Conservation (phyloP, 2,329 filamentous ascomycete species). For the Aspergillus fumigatiaffinis region DNA sequence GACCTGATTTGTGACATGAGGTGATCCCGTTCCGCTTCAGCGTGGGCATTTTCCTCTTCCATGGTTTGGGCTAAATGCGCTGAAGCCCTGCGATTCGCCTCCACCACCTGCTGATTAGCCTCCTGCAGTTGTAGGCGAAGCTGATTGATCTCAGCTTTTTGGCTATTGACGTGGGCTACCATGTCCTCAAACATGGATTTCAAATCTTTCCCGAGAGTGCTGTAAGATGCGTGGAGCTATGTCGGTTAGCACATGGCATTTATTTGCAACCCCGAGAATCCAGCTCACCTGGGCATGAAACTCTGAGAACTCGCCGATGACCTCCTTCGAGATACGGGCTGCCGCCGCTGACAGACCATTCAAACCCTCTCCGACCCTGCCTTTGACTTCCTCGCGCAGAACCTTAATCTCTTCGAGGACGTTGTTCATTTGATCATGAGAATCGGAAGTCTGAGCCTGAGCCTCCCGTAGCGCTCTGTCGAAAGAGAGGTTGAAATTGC, state of each 20-base stretch:
- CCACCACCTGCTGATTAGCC: constrained; percentile 64
- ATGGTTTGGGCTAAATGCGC: constrained; percentile 64
- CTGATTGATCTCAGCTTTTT: constrained; percentile 70
- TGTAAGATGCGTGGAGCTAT: constrained; percentile 79
- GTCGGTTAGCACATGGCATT: constrained; percentile 13
- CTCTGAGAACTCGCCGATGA: constrained; percentile 76
- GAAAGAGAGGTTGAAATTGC: constrained; percentile 66
- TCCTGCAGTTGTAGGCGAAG: constrained; percentile 68
- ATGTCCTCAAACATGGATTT: constrained; percentile 80
- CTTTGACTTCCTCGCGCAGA: constrained; percentile 84
- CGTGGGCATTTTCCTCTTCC: constrained; percentile 70
- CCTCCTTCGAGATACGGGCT: constrained; percentile 83
- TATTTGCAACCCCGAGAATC: background rate
- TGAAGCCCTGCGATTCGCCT: constrained; percentile 65
- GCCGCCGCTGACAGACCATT: constrained; percentile 78
- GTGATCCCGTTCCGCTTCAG: constrained; percentile 68
- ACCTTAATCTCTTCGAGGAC: constrained; percentile 87
- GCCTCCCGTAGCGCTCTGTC: constrained; percentile 65
- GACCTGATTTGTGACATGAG: constrained; percentile 71
- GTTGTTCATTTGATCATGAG: constrained; percentile 83
- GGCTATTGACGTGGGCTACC: constrained; percentile 67
- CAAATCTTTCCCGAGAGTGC: constrained; percentile 77
- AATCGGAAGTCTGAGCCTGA: constrained; percentile 45
- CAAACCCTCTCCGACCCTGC: constrained; percentile 77
- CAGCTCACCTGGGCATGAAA: constrained; percentile 66